Conservation (phyloP, 352 stramenopile genomes). For the Pilasporangium apinafurcum region DNA sequence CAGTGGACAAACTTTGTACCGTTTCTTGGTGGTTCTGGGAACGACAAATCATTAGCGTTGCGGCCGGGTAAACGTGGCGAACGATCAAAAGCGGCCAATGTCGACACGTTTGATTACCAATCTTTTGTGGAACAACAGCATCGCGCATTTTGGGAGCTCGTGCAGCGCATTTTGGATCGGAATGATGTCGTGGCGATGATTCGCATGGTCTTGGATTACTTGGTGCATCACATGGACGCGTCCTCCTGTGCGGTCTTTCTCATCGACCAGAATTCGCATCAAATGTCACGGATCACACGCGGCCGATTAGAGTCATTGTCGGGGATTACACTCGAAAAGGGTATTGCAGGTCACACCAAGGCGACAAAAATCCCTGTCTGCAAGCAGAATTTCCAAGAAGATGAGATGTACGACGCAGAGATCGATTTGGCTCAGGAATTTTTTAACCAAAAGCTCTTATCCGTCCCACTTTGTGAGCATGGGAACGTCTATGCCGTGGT, state of each 20-base stretch:
- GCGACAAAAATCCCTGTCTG: constrained; percentile 22
- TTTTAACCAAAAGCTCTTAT: constrained; percentile 56
- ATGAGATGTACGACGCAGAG: constrained; percentile 45
- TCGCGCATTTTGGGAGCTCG: constrained; percentile 70
- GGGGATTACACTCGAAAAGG: constrained; percentile 35
- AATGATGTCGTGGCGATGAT: constrained; percentile 81
- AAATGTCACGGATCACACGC: constrained; percentile 68
- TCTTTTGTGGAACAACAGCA: constrained; percentile 58
- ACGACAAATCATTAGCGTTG: constrained; percentile 1
- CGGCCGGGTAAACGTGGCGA: background rate
- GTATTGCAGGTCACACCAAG: constrained; percentile 44
- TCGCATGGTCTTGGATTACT: constrained; percentile 54
- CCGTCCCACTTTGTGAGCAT: constrained; percentile 65
- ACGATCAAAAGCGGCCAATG: background rate
- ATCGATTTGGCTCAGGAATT: constrained; percentile 64
- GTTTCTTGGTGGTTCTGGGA: constrained; percentile 1
- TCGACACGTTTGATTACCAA: constrained; percentile 18
- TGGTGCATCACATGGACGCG: constrained; percentile 46
- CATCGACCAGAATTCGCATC: constrained; percentile 65
- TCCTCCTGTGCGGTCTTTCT: constrained; percentile 58
- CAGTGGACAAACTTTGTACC: constrained; percentile 17
- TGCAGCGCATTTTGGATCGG: constrained; percentile 54
- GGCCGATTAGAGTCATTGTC: constrained; percentile 40
- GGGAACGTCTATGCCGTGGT: constrained; percentile 76
- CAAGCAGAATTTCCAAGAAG: constrained; percentile 35